Evolutionary conservation across 2,329 filamentous ascomycete genomes (phyloP).

Genomic region (Pseudogymnoascus verrucosus): DNA sequence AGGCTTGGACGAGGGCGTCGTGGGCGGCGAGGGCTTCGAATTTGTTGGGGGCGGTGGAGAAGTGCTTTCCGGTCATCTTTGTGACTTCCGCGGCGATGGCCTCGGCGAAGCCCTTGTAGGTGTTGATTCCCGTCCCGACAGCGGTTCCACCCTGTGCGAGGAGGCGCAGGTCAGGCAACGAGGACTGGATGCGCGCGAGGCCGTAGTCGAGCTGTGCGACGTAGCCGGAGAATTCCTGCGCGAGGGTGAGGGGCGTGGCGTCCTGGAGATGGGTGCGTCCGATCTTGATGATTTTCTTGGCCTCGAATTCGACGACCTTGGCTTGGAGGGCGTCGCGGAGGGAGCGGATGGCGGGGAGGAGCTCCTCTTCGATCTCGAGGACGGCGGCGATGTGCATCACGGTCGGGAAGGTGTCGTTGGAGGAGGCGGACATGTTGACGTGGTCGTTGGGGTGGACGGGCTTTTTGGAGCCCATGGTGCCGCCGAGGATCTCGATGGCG

Average conservation of each 20-base stretch:
- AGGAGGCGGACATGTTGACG: slow-evolving; percentile 97
- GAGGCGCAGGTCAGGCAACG: slow-evolving; percentile 74
- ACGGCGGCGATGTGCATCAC: slow-evolving; percentile 99
- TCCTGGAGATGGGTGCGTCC: slow-evolving; percentile 96
- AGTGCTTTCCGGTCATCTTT: slow-evolving; percentile 87
- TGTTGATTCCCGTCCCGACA: slow-evolving; percentile 96
- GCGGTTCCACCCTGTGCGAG: slow-evolving; percentile 94
- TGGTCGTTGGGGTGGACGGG: slow-evolving; percentile 99
- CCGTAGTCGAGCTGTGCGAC: slow-evolving; percentile 89
- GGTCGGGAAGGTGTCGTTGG: slow-evolving; percentile 98
- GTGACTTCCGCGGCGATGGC: slow-evolving; percentile 83
- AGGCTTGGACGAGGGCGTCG: slow-evolving; percentile 91
- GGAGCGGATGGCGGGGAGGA: slow-evolving; percentile 74
- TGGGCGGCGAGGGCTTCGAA: slow-evolving; percentile 95
- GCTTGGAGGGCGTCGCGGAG: slow-evolving; percentile 76
- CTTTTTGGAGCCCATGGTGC: slow-evolving; percentile 92
- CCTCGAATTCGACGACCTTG: slow-evolving; percentile 82
- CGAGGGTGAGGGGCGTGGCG: slow-evolving; percentile 88
- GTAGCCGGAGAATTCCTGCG: slow-evolving; percentile 97
- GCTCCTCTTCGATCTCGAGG: slow-evolving; percentile 77
- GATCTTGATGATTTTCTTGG: slow-evolving; percentile 93
- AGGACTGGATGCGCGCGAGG: slow-evolving; percentile 75
- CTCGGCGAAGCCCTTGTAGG: slow-evolving; percentile 91
- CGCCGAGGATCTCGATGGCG: slow-evolving; percentile 94
- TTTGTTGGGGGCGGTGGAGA: slow-evolving; percentile 97